Base-by-base conservation (phyloP, 225 moss, liverwort and hornwort genomes). In the Bryum argenteum region DNA sequence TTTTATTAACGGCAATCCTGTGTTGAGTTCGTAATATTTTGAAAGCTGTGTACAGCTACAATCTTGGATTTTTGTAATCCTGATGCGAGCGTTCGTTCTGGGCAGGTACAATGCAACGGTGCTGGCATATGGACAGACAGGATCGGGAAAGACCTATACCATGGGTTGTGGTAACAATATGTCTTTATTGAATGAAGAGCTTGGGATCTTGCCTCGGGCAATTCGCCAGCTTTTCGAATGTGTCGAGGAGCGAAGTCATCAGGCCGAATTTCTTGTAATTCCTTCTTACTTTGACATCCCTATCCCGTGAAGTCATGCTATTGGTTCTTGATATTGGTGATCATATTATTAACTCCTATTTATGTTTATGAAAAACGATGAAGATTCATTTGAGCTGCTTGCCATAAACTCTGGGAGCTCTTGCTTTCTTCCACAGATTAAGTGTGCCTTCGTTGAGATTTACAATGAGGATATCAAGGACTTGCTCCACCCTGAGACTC, bases 401-500 rank as follows among this genome's bases (percentile, higher is more conserved):
- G 33, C 18, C 48, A 68, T 41, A 54, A 63, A 57, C 44, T 54
- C 42, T 69, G 69, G 76, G 40, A 71, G 17, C 39, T 54, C 39
- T 3, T 69, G 58, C 43, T 70, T 65, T 41, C 33, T 75, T 69
- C 41, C 42, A 6, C 83, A 95, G 94, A 85, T 95, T 28, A 95
- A 84, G 75, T 95, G 94, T 78, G 90, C 94, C 50, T 95, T 92
- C 63, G 94, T 95, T 67, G 94, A 95, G 67, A 89, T 95, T 79
- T 90, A 95, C 67, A 95, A 95, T 66, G 94, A 95, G 87, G 94
- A 95, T 83, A 90, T 95, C 19, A 95, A 89, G 66, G 94, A 95
- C 81, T 85, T 95, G 66, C 87, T 95, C 8, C 94, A 92, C 73
- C 94, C 94, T 4, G 94, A 92, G 47, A 95, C 88, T 57, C 83